Percentiles rank a stretch among this genome's conserved stretches.
Evolutionary conservation across 441 rosid genomes (phyloP).

Genomic region (Sinapis alba): DNA sequence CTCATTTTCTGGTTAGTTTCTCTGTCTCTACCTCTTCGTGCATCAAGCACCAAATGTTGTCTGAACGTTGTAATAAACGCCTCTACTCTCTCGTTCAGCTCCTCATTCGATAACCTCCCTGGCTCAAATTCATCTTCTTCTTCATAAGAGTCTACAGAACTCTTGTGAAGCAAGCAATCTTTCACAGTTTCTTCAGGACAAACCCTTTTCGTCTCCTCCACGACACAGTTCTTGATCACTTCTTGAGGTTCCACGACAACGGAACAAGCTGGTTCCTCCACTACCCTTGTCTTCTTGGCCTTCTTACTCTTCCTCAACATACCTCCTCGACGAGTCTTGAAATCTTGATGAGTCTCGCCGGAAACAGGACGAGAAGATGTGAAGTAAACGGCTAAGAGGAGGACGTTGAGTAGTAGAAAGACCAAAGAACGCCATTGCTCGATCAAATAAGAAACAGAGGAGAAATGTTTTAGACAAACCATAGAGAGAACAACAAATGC

Average conservation of each 20-base stretch:
- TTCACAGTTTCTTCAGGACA: slow-evolving; percentile 19
- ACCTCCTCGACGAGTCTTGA: slow-evolving; percentile 17
- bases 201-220: slow-evolving; percentile 25
- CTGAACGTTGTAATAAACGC: slow-evolving; percentile 79
- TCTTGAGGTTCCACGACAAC: slow-evolving; percentile 15
- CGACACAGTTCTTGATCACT: slow-evolving; percentile 31
- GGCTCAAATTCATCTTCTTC: slow-evolving; percentile 30
- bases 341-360: slow-evolving; percentile 10
- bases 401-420: slow-evolving; percentile 64
- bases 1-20: slow-evolving; percentile 25
- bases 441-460: slow-evolving; percentile 40
- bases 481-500: slow-evolving; percentile 55
- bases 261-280: slow-evolving; percentile 9
- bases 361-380: slow-evolving; percentile 46
- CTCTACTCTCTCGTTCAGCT: slow-evolving; percentile 76
- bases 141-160: neutral
- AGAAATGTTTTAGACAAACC: slow-evolving; percentile 54
- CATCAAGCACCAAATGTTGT: slow-evolving; percentile 73
- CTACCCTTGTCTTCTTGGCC: slow-evolving; percentile 5
- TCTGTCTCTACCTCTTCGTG: slow-evolving; percentile 47
- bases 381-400: slow-evolving; percentile 68
- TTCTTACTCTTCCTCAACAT: slow-evolving; percentile 32
- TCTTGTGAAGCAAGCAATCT: neutral
- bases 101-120: slow-evolving; percentile 63
- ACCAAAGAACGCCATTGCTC: slow-evolving; percentile 74